A percentile compares a stretch with the other conserved stretches of the same genome.
Evolutionary conservation across 345 rosid genomes (phyloP).

Genomic region (Fremontodendron californicum): DNA sequence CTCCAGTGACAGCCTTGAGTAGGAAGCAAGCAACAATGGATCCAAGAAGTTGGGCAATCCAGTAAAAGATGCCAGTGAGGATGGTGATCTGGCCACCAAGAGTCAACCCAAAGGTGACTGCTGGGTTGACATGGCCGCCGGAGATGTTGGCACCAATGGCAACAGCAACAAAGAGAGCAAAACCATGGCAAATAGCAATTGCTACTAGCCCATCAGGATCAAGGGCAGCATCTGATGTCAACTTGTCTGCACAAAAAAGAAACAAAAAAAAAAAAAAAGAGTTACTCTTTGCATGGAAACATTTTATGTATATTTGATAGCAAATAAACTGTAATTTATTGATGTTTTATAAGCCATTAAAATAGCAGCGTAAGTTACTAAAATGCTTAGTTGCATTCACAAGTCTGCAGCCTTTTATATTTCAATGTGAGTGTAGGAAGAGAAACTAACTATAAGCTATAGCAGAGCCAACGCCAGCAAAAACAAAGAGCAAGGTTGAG

Average conservation of each 20-base stretch:
- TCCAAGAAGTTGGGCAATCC: constrained; percentile 87
- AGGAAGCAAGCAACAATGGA: constrained; percentile 82
- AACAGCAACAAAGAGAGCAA: constrained; percentile 88
- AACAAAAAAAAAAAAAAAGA: background rate
- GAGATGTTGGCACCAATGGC: constrained; percentile 85
- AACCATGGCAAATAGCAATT: constrained; percentile 76
- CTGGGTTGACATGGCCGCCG: constrained; percentile 94
- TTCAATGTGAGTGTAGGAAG: background rate
- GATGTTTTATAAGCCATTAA: background rate
- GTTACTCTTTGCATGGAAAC: background rate
- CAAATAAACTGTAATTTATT: background rate
- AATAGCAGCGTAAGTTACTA: background rate
- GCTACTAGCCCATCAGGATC: constrained; percentile 85
- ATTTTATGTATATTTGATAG: background rate
- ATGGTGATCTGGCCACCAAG: constrained; percentile 86
- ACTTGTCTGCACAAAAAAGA: constrained; percentile 42
- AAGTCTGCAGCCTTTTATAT: background rate
- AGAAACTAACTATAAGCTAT: constrained; percentile 63
- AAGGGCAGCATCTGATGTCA: constrained; percentile 75
- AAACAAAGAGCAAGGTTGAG: constrained; percentile 88
- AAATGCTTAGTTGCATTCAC: background rate
- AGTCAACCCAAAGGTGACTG: constrained; percentile 86
- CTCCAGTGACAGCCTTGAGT: constrained; percentile 72
- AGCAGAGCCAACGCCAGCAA: constrained; percentile 93
- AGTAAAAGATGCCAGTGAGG: constrained; percentile 82